These are phyloP conservation scores for Bimuria novae-zelandiae DNA, from an alignment of 2,329 filamentous ascomycete genomes.

Conservation along the genomic window DNA sequence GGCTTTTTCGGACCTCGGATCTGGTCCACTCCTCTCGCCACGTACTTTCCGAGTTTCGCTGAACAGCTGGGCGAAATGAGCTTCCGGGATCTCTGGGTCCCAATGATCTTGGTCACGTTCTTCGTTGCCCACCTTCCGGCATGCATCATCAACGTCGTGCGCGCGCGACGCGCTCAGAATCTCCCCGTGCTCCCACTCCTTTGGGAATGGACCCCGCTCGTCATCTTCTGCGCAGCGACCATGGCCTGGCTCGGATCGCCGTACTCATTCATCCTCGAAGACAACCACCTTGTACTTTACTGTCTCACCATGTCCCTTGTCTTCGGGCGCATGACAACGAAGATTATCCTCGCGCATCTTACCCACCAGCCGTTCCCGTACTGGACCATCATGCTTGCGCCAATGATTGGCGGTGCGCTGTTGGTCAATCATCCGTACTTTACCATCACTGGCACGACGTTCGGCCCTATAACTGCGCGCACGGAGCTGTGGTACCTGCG, in stretches of 20 bases:
- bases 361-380: slow-evolving; percentile 93
- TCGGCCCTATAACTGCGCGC: slow-evolving; percentile 66
- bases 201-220: slow-evolving; percentile 91
- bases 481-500: slow-evolving; percentile 82
- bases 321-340: slow-evolving; percentile 97
- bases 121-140: slow-evolving; percentile 75
- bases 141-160: slow-evolving; percentile 83
- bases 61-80: slow-evolving; percentile 70
- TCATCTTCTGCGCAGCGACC: slow-evolving; percentile 75
- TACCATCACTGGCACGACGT: slow-evolving; percentile 41
- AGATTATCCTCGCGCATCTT: slow-evolving; percentile 96
- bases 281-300: slow-evolving; percentile 90
- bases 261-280: slow-evolving; percentile 75
- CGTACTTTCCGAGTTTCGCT: slow-evolving; percentile 49
- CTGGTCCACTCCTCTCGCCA: slow-evolving; percentile 77
- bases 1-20: slow-evolving; percentile 87
- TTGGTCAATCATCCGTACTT: slow-evolving; percentile 81
- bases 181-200: slow-evolving; percentile 82
- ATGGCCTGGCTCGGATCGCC: slow-evolving; percentile 88
- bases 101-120: slow-evolving; percentile 54
- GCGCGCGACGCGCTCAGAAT: slow-evolving; percentile 71
- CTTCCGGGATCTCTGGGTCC: slow-evolving; percentile 88
- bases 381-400: slow-evolving; percentile 90
- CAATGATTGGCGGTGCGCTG: slow-evolving; percentile 82
- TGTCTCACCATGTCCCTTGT: slow-evolving; percentile 95